A percentile compares a stretch with the other conserved stretches of the same genome.
These are phyloP conservation scores for Pseudogymnoascus sp. DNA, from an alignment of 2,329 filamentous ascomycete genomes.

Conservation along the genomic window DNA sequence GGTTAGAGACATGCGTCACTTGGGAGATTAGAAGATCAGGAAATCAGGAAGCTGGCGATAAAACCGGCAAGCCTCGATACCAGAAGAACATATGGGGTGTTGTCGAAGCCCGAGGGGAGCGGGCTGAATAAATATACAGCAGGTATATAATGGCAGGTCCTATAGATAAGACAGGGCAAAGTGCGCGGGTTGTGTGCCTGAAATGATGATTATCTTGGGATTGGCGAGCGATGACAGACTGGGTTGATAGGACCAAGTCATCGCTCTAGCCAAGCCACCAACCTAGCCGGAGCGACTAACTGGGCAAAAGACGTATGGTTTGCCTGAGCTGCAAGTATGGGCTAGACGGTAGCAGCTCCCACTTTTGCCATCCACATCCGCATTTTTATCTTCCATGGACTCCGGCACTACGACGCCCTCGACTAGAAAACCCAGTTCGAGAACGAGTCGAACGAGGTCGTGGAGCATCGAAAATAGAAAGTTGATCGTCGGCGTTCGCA, in stretches of 20 bases:
- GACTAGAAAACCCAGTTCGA: not conserved
- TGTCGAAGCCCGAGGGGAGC: not conserved
- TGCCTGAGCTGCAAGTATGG: not conserved
- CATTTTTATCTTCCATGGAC: not conserved
- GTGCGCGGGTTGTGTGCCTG: not conserved
- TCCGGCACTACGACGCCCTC: not conserved
- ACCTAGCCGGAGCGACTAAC: conserved; percentile 1
- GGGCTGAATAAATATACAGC: not conserved
- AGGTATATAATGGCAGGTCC: not conserved
- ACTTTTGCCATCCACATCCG: not conserved
- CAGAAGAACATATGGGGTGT: not conserved
- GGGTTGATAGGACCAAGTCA: conserved; percentile 5
- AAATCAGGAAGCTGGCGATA: not conserved
- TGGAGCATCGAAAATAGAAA: conserved; percentile 2
- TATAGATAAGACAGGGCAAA: not conserved
- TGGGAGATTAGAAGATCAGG: not conserved
- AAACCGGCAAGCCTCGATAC: not conserved
- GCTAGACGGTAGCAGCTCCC: conserved; percentile 2
- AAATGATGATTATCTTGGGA: conserved; percentile 6
- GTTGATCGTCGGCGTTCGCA: not conserved
- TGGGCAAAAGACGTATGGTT: not conserved
- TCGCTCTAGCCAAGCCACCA: conserved; percentile 5
- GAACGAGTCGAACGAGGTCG: not conserved
- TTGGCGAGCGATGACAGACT: conserved; percentile 6
- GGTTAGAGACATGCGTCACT: conserved; percentile 7